Base-by-base conservation (phyloP, 176 grass and related monocot genomes). In the Carex pumila region DNA sequence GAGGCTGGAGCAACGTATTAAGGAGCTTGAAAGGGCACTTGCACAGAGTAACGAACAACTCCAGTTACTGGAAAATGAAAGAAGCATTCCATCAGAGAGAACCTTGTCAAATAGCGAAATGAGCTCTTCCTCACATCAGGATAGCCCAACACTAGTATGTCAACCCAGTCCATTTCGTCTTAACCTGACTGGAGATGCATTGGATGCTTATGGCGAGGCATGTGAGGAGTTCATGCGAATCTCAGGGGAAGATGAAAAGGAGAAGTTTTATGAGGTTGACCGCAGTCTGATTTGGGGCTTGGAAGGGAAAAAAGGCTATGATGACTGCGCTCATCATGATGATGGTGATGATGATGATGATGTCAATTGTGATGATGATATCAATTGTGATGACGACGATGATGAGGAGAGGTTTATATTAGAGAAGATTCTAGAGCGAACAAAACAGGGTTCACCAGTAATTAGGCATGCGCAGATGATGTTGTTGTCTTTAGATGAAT, bases 401-500 rank as follows among this genome's bases (percentile, higher is more conserved):
- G 82, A 79, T 32, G 85, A 85, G 53, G 87, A 86, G 86, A 86
- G 86, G 61, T 37, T 89, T 63, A 83, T 98, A 56, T 91, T 98
- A 60, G 83, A 95, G 71, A 93, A 93, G 72, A 93, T 98, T 90
- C 60, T 98, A 81, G 96, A 98, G 86, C 91, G 89, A 90, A 95
- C 92, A 77, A 98, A 86, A 81, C 88, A 95, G 84, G 93, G 96
- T 64, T 95, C 93, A 86, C 85, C 88, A 75, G 78, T 89, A 84
- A 87, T 93, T 41, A 79, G 92, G 71, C 87, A 98, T 85, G 96
- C 92, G 22, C 91, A 98, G 85, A 92, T 86, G 86, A 83, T 95
- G 61, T 76, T 98, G 80, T 91, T 90, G 87, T 95, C 91, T 84
- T 79, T 87, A 55, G 93, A 98, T 89, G 89, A 89, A 78, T 95